Conservation (phyloP, 352 stramenopile species). For the Phytopythium ostracodes region DNA sequence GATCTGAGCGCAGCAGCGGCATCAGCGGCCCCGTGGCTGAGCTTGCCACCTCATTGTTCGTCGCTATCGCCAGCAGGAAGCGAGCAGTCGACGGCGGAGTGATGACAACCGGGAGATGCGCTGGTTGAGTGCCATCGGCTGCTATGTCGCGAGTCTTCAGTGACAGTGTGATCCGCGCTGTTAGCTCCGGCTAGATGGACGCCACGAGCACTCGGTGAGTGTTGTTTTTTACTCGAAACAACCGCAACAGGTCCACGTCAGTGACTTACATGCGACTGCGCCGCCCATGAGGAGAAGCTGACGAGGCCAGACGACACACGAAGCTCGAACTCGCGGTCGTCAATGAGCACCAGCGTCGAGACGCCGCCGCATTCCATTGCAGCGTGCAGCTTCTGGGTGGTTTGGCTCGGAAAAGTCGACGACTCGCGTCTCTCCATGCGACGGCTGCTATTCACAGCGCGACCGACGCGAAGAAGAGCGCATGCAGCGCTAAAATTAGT, state of each 20-base stretch:
- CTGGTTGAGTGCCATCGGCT: background rate
- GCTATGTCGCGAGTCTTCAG: background rate
- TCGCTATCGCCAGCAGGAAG: constrained; percentile 27
- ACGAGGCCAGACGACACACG: background rate
- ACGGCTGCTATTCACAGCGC: background rate
- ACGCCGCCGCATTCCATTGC: background rate
- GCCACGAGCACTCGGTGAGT: background rate
- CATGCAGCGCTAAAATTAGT: background rate
- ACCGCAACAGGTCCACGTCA: background rate
- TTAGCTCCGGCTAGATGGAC: background rate
- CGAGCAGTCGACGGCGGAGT: constrained; percentile 42
- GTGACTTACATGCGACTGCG: background rate
- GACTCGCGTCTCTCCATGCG: background rate
- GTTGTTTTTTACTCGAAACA: background rate
- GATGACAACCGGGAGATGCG: constrained; percentile 37
- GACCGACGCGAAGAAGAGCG: background rate
- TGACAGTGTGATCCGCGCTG: background rate
- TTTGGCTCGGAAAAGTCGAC: background rate
- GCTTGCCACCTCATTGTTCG: background rate
- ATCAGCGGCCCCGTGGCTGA: constrained; percentile 8
- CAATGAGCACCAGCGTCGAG: constrained; percentile 11
- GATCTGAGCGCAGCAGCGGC: constrained; percentile 19
- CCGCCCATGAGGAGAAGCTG: constrained; percentile 4
- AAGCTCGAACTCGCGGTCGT: constrained; percentile 7
- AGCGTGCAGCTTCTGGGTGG: background rate